These are phyloP conservation scores for Ceratocystis ficicola DNA, from an alignment of 2,329 filamentous ascomycete species.

Conservation along the genomic window DNA sequence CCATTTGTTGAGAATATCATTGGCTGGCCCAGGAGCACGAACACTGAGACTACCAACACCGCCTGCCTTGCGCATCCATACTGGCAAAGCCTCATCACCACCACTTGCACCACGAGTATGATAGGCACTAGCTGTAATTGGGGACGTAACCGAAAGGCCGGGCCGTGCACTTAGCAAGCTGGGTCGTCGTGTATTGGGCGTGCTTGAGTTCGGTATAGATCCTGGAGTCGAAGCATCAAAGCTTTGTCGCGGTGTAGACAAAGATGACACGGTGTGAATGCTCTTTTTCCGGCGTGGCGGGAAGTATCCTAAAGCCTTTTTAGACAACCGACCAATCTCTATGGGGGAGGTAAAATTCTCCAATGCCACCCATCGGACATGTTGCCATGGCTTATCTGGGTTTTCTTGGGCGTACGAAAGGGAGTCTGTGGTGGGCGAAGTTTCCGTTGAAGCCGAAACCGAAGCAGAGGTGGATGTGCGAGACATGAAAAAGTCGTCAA, in stretches of 20 bases:
- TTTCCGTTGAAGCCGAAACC: not conserved
- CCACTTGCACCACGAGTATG: conserved; percentile 12
- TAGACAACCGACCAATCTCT: conserved; percentile 74
- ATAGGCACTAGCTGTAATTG: not conserved
- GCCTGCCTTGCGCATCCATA: conserved; percentile 69
- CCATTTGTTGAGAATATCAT: conserved; percentile 73
- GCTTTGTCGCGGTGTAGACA: conserved; percentile 56
- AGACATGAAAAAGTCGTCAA: conserved; percentile 19
- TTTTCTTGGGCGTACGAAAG: conserved; percentile 22
- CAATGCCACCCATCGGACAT: conserved; percentile 79
- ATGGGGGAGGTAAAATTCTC: conserved; percentile 57
- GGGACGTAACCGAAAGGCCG: conserved; percentile 7
- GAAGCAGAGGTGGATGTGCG: not conserved
- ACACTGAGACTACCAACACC: conserved; percentile 75
- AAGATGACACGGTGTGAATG: conserved; percentile 48
- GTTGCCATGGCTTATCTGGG: conserved; percentile 59
- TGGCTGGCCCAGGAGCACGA: conserved; percentile 65
- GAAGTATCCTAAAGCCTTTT: conserved; percentile 77
- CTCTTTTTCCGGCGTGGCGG: conserved; percentile 85
- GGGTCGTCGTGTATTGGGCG: conserved; percentile 32
- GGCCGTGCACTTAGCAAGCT: conserved; percentile 33
- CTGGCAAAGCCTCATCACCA: conserved; percentile 31
- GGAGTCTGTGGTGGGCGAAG: not conserved
- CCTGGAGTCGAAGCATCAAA: conserved; percentile 41
- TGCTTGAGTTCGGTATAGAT: conserved; percentile 27